A percentile compares a stretch with the other conserved stretches of the same genome.
phyloP scores from a whole-genome alignment of 73 alveolate genomes.

The Paramecium primaurelia region DNA sequence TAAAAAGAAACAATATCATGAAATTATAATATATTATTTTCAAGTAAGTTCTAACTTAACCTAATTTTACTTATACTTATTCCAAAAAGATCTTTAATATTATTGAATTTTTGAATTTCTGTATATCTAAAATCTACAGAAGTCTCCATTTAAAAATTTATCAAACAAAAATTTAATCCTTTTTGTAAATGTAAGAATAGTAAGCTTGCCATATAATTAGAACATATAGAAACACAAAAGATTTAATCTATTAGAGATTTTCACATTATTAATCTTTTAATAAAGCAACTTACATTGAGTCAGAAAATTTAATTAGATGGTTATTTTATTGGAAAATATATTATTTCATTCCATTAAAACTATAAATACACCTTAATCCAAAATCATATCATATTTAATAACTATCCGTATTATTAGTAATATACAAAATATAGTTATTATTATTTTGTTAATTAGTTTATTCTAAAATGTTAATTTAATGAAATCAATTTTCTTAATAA shows the following conservation, averaged over 20 bases:
- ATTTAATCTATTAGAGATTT: background rate
- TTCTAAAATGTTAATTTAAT: too few relatives aligned
- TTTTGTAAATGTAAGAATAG: background rate
- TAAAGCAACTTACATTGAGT: background rate
- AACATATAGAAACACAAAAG: background rate
- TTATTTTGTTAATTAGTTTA: too few relatives aligned
- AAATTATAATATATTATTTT: background rate
- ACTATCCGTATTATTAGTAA: too few relatives aligned
- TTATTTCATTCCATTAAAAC: background rate
- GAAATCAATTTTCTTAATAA: too few relatives aligned
- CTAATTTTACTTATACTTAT: background rate
- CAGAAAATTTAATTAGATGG: too few relatives aligned
- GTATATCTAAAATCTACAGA: background rate
- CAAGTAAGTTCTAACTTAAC: background rate
- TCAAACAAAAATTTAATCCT: background rate
- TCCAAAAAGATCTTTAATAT: background rate
- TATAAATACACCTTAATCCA: too few relatives aligned
- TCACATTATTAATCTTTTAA: background rate
- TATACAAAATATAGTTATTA: too few relatives aligned
- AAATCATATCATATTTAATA: too few relatives aligned
- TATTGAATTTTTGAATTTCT: background rate
- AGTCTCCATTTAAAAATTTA: background rate
- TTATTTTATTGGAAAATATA: too few relatives aligned
- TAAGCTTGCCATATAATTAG: too few relatives aligned
- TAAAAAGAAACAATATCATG: too few relatives aligned